These are phyloP conservation scores for Pichia rugopelliculosa DNA, from an alignment of 805 yeast species.

Conservation along the genomic window DNA sequence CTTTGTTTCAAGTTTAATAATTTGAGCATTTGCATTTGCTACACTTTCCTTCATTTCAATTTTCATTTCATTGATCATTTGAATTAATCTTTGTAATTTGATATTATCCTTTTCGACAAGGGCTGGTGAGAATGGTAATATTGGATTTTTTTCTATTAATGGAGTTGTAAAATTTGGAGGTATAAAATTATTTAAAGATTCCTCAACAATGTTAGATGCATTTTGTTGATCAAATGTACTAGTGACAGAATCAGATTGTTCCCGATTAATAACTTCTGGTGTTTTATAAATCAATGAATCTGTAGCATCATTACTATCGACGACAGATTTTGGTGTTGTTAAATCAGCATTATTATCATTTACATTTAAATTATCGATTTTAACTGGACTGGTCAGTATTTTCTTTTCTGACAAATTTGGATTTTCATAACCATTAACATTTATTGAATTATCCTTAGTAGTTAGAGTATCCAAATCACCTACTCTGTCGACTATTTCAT, in stretches of 20 bases:
- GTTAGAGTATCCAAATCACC: not conserved
- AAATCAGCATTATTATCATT: not conserved
- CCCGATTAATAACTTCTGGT: not conserved
- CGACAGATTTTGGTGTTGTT: not conserved
- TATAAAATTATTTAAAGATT: not conserved
- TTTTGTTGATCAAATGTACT: not conserved
- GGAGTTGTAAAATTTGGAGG: slow-evolving; percentile 3
- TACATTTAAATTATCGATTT: not conserved
- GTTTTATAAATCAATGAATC: slow-evolving; percentile 3
- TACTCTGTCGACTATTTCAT: not conserved
- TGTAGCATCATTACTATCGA: not conserved
- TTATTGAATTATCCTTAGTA: not conserved
- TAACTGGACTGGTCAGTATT: not conserved
- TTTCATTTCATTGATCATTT: slow-evolving; percentile 30
- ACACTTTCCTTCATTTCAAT: slow-evolving; percentile 44
- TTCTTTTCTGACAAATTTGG: not conserved
- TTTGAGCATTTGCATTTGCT: slow-evolving; percentile 48
- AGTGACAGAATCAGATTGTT: not conserved
- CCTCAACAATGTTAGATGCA: not conserved
- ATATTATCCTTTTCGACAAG: slow-evolving; percentile 13
- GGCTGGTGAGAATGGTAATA: slow-evolving; percentile 16
- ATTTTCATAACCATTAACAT: not conserved
- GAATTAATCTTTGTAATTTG: slow-evolving; percentile 19
- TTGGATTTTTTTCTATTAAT: not conserved
- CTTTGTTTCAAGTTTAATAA: slow-evolving; percentile 39